Conservation (phyloP, 2,329 filamentous ascomycete species). For the Sporothrix protearum region DNA sequence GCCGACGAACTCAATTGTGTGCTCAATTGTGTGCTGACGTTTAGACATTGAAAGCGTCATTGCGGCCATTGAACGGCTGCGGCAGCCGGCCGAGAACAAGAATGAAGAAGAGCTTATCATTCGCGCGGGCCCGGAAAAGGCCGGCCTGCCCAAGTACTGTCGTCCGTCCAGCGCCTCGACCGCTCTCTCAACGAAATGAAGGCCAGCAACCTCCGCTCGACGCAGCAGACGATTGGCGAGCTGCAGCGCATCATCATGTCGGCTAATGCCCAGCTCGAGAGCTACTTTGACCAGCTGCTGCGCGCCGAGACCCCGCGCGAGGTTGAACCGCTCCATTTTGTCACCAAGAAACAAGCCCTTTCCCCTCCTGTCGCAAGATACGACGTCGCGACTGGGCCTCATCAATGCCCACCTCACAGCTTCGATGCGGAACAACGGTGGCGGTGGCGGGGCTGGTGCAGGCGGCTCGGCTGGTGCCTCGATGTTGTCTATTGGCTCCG, state of each 20-base stretch:
- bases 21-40: too few relatives aligned
- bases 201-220: conserved; percentile 84
- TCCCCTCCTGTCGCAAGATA: conserved; percentile 73
- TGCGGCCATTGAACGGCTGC: conserved; percentile 79
- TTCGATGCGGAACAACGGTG: conserved; percentile 47
- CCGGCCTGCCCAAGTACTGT: conserved; percentile 80
- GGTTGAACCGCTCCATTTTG: conserved; percentile 85
- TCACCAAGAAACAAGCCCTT: conserved; percentile 87
- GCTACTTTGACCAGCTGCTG: conserved; percentile 74
- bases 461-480: conserved; percentile 56
- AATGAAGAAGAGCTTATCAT: conserved; percentile 90
- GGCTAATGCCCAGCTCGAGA: conserved; percentile 79
- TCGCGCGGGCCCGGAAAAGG: conserved; percentile 76
- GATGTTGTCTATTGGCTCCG: conserved; percentile 39
- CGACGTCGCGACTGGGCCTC: conserved; percentile 69
- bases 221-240: conserved; percentile 82
- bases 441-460: conserved; percentile 32
- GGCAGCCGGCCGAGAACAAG: conserved; percentile 88
- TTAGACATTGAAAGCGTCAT: conserved; percentile 84
- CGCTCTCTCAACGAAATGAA: conserved; percentile 81
- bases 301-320: conserved; percentile 70
- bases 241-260: conserved; percentile 72
- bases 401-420: conserved; percentile 73
- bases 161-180: conserved; percentile 82
- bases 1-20: too few relatives aligned